Evolutionary conservation across 352 stramenopile genomes (phyloP).

Genomic region (Phytopythium mirpurense): DNA sequence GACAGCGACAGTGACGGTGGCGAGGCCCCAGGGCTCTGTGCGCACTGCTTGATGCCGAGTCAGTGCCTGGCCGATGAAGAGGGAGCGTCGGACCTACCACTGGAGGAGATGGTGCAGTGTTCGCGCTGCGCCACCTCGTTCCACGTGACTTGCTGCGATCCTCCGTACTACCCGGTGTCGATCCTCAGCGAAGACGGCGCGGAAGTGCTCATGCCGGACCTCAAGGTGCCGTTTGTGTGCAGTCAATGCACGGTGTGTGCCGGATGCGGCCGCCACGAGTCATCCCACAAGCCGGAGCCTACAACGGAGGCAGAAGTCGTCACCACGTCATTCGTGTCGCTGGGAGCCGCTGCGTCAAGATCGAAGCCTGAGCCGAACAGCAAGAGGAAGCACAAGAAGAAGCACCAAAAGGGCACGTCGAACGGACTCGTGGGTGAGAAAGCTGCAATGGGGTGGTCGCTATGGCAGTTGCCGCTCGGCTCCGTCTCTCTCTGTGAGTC

Average conservation of each 20-base stretch:
- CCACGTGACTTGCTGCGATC: conserved; percentile 74
- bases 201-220: conserved; percentile 47
- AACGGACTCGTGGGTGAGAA: background rate
- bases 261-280: conserved; percentile 31
- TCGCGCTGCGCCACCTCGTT: conserved; percentile 44
- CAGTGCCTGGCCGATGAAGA: background rate
- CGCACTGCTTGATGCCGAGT: conserved; percentile 2
- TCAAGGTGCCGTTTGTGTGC: conserved; percentile 71
- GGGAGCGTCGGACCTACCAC: background rate
- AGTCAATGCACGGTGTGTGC: conserved; percentile 54
- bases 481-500: conserved; percentile 53
- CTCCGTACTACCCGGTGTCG: conserved; percentile 52
- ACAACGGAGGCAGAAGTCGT: background rate
- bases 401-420: background rate
- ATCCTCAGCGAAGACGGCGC: conserved; percentile 53
- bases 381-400: background rate
- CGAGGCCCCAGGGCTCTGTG: background rate
- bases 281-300: background rate
- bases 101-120: conserved; percentile 51
- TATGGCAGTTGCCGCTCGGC: conserved; percentile 63
- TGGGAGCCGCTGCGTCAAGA: background rate
- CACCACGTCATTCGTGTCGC: background rate
- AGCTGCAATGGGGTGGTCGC: conserved; percentile 35
- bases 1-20: background rate
- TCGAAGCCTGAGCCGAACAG: background rate